Percentiles rank a stretch among this genome's conserved stretches.
These are phyloP conservation scores for Endothia cerciana DNA, from an alignment of 2,329 filamentous ascomycete species.

Conservation along the genomic window DNA sequence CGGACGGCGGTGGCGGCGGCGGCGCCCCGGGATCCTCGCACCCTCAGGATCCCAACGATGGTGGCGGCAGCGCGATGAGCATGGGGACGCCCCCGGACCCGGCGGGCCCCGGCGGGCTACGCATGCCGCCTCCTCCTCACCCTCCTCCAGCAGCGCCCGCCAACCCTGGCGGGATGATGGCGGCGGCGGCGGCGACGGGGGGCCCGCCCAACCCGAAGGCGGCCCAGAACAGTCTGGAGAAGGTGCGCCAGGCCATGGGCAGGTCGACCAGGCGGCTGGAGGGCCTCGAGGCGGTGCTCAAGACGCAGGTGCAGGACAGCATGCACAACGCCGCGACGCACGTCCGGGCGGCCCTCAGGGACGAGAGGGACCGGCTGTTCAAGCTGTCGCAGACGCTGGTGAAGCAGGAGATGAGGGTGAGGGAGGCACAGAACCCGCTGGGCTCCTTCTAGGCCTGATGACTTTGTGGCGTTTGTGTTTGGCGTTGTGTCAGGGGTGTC, in stretches of 20 bases:
- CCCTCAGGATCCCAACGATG: conserved; percentile 8
- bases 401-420: conserved; percentile 23
- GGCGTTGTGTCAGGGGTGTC: background rate
- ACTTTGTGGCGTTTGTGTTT: background rate
- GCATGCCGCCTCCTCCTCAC: background rate
- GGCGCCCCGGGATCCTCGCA: conserved; percentile 10
- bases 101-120: background rate
- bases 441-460: background rate
- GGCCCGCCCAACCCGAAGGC: conserved; percentile 13
- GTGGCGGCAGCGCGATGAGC: conserved; percentile 10
- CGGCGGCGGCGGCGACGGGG: background rate
- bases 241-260: conserved; percentile 26
- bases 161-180: background rate
- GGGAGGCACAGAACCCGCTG: conserved; percentile 20
- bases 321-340: conserved; percentile 28
- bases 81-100: conserved; percentile 9
- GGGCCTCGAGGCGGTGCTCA: conserved; percentile 26
- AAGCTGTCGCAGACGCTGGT: conserved; percentile 28
- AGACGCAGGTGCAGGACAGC: conserved; percentile 28
- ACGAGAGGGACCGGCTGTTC: conserved; percentile 24
- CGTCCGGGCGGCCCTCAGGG: conserved; percentile 25
- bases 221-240: conserved; percentile 26
- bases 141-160: background rate
- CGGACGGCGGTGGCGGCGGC: background rate
- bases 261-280: conserved; percentile 26